Conservation (phyloP, 2,329 filamentous ascomycete species). For the Akanthomyces uredinophilus region DNA sequence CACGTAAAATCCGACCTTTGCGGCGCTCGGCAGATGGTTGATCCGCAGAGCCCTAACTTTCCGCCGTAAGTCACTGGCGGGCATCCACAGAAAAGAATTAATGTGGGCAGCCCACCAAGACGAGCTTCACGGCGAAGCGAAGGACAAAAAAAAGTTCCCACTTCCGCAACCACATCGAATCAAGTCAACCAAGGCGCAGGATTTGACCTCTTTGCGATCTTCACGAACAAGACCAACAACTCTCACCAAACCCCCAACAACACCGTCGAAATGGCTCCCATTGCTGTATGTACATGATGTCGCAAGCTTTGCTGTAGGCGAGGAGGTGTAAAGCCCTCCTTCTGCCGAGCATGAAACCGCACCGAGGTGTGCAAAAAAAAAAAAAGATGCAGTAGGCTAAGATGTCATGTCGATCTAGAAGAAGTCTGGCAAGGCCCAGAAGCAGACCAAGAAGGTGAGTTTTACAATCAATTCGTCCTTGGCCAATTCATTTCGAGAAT, state of each 20-base stretch:
- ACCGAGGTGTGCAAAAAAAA: background rate
- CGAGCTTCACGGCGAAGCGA: slow-evolving; percentile 7
- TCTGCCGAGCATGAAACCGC: slow-evolving; percentile 22
- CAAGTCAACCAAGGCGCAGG: slow-evolving; percentile 60
- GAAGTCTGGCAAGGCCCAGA: slow-evolving; percentile 67
- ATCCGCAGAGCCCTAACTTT: slow-evolving; percentile 32
- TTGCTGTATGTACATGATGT: slow-evolving; percentile 74
- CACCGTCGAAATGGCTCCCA: slow-evolving; percentile 68
- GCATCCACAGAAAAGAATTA: slow-evolving; percentile 24
- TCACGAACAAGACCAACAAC: slow-evolving; percentile 20
- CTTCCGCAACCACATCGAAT: slow-evolving; percentile 16
- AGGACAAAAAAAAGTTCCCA: slow-evolving; percentile 15
- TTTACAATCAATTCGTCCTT: background rate
- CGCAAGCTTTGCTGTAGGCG: slow-evolving; percentile 87
- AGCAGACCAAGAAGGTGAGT: slow-evolving; percentile 79
- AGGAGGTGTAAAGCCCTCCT: slow-evolving; percentile 20
- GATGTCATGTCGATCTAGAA: slow-evolving; percentile 58
- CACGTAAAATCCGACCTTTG: background rate
- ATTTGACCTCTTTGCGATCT: slow-evolving; percentile 66
- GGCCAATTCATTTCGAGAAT: background rate
- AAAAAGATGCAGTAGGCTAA: slow-evolving; percentile 87
- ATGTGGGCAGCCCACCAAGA: slow-evolving; percentile 18
- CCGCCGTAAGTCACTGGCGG: slow-evolving; percentile 16
- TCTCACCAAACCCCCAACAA: slow-evolving; percentile 21
- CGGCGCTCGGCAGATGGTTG: slow-evolving; percentile 13